A percentile compares a stretch with the other conserved stretches of the same genome.
phyloP scores from a whole-genome alignment of 2,329 filamentous ascomycete species.

The Pseudocercospora pini-densiflorae region DNA sequence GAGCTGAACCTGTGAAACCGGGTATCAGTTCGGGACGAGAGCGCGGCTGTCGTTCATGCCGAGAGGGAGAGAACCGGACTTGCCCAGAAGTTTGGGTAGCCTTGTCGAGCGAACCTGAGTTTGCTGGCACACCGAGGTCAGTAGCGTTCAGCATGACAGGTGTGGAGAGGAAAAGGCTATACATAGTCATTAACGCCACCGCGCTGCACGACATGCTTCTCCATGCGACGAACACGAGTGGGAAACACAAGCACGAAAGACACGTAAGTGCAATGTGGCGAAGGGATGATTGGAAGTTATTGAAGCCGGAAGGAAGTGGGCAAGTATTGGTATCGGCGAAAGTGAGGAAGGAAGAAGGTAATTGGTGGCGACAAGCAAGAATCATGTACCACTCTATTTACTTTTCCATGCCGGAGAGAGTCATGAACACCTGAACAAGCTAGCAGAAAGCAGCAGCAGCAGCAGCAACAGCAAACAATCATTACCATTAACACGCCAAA shows the following conservation, averaged over 20 bases:
- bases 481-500: slow-evolving; percentile 33
- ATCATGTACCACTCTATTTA: slow-evolving; percentile 28
- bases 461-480: slow-evolving; percentile 28
- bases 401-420: slow-evolving; percentile 26
- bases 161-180: neutral
- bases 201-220: neutral
- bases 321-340: neutral
- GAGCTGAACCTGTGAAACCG: neutral
- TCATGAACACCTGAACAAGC: slow-evolving; percentile 25
- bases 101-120: neutral
- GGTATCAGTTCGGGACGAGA: neutral
- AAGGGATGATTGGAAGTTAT: neutral
- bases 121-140: neutral
- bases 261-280: slow-evolving; percentile 4
- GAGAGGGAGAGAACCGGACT: neutral
- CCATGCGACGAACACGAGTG: slow-evolving; percentile 1
- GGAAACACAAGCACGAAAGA: neutral
- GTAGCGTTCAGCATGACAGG: neutral
- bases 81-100: neutral
- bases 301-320: neutral
- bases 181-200: slow-evolving; percentile 1
- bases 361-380: slow-evolving; percentile 21
- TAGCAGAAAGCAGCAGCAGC: slow-evolving; percentile 2
- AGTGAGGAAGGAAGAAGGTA: neutral
- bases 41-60: neutral